Evolutionary conservation across 768 basidiomycete genomes (phyloP).

Genomic region (Lactarius sp.): DNA sequence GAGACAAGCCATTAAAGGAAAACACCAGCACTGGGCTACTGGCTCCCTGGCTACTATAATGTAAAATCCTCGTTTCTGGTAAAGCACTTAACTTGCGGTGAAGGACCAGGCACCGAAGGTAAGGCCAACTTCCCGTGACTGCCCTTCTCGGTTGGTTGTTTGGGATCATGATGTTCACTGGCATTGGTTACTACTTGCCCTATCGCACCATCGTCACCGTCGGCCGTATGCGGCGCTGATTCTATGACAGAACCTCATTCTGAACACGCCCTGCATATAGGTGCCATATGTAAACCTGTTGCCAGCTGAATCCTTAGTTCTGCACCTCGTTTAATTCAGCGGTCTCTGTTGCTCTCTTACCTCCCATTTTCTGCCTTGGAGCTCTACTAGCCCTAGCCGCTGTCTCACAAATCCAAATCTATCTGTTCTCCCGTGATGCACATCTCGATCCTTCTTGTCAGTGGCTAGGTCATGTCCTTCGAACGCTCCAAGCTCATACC

Average conservation of each 20-base stretch:
- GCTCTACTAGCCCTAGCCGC: neutral
- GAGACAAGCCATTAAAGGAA: neutral
- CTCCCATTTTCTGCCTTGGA: neutral
- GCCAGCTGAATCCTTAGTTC: neutral
- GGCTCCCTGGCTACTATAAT: too few species aligned
- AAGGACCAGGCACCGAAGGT: too few species aligned
- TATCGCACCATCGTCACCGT: neutral
- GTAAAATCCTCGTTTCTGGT: neutral
- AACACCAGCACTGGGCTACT: neutral
- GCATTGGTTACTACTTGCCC: neutral
- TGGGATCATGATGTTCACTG: neutral
- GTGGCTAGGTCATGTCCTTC: neutral
- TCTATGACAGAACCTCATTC: neutral
- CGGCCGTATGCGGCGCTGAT: neutral
- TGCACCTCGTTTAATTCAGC: neutral
- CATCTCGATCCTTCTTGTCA: constrained; percentile 1
- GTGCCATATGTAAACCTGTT: constrained; percentile 7
- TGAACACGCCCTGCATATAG: neutral
- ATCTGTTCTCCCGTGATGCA: neutral
- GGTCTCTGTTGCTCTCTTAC: neutral
- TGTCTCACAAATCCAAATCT: neutral
- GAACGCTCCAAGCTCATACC: neutral
- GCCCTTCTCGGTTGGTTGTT: neutral
- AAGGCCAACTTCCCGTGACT: neutral
- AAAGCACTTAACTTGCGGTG: neutral